Evolutionary conservation across 2,329 filamentous ascomycete genomes (phyloP).

Genomic region (Aspergillus latus): DNA sequence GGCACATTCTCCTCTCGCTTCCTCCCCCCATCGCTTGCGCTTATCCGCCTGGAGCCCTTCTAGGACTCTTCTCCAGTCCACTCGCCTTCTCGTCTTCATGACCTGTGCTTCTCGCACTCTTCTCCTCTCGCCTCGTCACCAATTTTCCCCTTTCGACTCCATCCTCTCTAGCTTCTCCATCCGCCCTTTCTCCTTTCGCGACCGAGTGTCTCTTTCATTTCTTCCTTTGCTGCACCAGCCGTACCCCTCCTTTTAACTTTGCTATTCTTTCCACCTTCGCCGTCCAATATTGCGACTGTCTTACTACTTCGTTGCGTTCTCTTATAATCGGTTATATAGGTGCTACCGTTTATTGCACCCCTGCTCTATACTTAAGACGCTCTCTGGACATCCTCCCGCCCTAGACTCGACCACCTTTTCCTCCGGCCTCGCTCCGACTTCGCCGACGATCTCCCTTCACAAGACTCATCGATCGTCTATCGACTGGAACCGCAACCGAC

Average conservation of each 20-base stretch:
- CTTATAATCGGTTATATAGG: slow-evolving; percentile 14
- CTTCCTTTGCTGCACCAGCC: slow-evolving; percentile 12
- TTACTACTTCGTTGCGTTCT: slow-evolving; percentile 12
- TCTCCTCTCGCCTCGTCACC: background rate
- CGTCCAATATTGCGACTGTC: slow-evolving; percentile 14
- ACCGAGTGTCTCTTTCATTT: slow-evolving; percentile 8
- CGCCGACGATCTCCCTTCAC: slow-evolving; percentile 9
- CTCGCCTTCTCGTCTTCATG: slow-evolving; percentile 1
- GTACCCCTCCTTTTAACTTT: slow-evolving; percentile 25
- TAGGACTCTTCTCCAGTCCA: slow-evolving; percentile 5
- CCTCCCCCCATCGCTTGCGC: slow-evolving; percentile 5
- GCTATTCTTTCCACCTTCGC: slow-evolving; percentile 16
- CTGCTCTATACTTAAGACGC: slow-evolving; percentile 18
- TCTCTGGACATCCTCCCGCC: slow-evolving; percentile 5
- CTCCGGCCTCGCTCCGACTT: slow-evolving; percentile 14
- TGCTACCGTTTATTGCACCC: slow-evolving; percentile 5
- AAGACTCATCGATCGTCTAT: slow-evolving; percentile 14
- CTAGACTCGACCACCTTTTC: slow-evolving; percentile 7
- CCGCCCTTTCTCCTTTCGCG: slow-evolving; percentile 7
- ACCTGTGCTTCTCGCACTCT: slow-evolving; percentile 3
- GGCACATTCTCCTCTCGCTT: slow-evolving; percentile 1
- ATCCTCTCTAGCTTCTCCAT: background rate
- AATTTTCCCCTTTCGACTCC: slow-evolving; percentile 2
- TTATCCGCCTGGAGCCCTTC: slow-evolving; percentile 9
- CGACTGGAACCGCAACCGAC: slow-evolving; percentile 14